A percentile compares a stretch with the other conserved stretches of the same genome.
Evolutionary conservation across 257 asterid genomes (phyloP).

Genomic region (Nicotiana tabacum): DNA sequence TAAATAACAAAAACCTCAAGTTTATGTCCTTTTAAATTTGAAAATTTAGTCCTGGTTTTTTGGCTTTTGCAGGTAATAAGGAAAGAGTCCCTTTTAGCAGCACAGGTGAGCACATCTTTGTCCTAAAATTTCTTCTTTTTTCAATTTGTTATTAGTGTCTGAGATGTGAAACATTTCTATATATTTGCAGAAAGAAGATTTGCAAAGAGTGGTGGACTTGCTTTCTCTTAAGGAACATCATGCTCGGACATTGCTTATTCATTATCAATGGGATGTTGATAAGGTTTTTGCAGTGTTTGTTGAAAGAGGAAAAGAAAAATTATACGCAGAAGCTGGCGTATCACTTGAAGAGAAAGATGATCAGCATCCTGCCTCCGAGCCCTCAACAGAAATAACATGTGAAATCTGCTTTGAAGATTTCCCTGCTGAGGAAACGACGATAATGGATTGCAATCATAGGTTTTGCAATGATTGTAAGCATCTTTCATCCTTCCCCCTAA

Average conservation of each 20-base stretch:
- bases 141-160: not conserved
- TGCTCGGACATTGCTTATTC: constrained; percentile 56
- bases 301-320: constrained; percentile 39
- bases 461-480: constrained; percentile 61
- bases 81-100: constrained; percentile 53
- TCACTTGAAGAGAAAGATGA: constrained; percentile 11
- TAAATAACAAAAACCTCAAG: no score
- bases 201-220: constrained; percentile 50
- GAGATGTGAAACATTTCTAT: not conserved
- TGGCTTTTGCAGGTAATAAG: constrained; percentile 42
- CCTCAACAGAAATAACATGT: constrained; percentile 23
- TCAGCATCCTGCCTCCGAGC: constrained; percentile 5
- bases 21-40: not conserved
- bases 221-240: constrained; percentile 45
- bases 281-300: constrained; percentile 27
- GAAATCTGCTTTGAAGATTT: constrained; percentile 48
- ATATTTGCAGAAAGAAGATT: constrained; percentile 37
- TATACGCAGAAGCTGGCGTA: constrained; percentile 46
- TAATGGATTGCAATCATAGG: constrained; percentile 61
- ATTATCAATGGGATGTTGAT: constrained; percentile 50
- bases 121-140: not conserved
- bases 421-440: constrained; percentile 25
- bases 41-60: not conserved
- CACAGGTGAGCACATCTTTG: constrained; percentile 40
- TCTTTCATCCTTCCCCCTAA: not conserved